A percentile compares a stretch with the other conserved stretches of the same genome.
Conservation (phyloP, 441 rosid species). For the Adansonia grandidieri region DNA sequence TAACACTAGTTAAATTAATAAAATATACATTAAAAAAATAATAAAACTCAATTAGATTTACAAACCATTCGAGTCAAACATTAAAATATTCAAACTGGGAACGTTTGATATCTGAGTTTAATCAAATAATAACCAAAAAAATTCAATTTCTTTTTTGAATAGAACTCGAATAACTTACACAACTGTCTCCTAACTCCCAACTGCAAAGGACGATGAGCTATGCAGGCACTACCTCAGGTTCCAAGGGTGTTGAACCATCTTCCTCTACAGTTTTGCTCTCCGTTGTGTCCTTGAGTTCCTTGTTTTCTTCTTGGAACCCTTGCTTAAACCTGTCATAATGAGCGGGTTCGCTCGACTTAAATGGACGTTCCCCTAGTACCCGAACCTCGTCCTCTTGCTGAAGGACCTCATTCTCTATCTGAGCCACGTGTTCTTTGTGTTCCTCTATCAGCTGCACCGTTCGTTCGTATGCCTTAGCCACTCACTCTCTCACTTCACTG, state of each 20-base stretch:
- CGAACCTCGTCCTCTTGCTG: conserved; percentile 59
- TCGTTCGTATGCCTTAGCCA: conserved; percentile 49
- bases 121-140: background rate
- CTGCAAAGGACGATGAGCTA: background rate
- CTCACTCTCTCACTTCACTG: conserved; percentile 63
- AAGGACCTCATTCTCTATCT: conserved; percentile 60
- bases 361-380: conserved; percentile 62
- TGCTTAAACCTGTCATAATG: conserved; percentile 58
- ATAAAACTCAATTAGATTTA: no score
- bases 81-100: no score
- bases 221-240: conserved; percentile 38
- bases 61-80: no score
- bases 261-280: background rate
- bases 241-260: conserved; percentile 41
- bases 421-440: conserved; percentile 61
- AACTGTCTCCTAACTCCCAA: no score
- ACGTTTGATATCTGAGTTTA: no score
- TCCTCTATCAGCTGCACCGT: conserved; percentile 56
- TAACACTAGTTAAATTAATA: no score
- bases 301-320: conserved; percentile 51
- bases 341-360: conserved; percentile 51
- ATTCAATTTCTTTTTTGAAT: background rate
- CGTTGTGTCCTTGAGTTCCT: conserved; percentile 26
- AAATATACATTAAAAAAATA: no score
- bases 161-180: no score